Evolutionary conservation across 1,139 yeast genomes (phyloP).

Genomic region (Candida sojae): DNA sequence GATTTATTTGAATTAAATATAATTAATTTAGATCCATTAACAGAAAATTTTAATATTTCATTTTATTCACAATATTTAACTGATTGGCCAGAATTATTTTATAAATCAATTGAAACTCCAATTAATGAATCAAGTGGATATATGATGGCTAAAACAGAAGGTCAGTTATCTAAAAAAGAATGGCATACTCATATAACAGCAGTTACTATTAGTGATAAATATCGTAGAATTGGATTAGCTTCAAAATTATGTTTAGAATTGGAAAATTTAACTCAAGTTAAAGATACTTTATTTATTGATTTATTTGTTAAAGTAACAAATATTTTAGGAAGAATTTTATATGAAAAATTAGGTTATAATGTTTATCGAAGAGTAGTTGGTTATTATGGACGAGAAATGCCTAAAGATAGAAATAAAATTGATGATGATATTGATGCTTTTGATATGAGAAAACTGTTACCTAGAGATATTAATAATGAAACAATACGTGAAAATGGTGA

Average conservation of each 20-base stretch:
- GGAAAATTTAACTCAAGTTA: slow-evolving; percentile 64
- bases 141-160: slow-evolving; percentile 98
- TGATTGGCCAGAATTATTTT: slow-evolving; percentile 87
- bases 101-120: slow-evolving; percentile 59
- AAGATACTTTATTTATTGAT: slow-evolving; percentile 80
- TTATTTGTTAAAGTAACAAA: slow-evolving; percentile 89
- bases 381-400: slow-evolving; percentile 64
- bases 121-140: slow-evolving; percentile 58
- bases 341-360: slow-evolving; percentile 82
- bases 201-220: slow-evolving; percentile 82
- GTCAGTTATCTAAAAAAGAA: slow-evolving; percentile 59
- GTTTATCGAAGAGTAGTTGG: slow-evolving; percentile 89
- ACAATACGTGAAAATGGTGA: slow-evolving; percentile 63
- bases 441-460: slow-evolving; percentile 74
- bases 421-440: slow-evolving; percentile 83
- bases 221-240: slow-evolving; percentile 84
- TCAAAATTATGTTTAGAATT: slow-evolving; percentile 72
- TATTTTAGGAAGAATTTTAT: slow-evolving; percentile 72
- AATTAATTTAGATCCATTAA: slow-evolving; percentile 81
- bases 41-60: slow-evolving; percentile 84
- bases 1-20: slow-evolving; percentile 74
- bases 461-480: slow-evolving; percentile 50
- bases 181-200: slow-evolving; percentile 99
- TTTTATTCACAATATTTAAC: slow-evolving; percentile 84
- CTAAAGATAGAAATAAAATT: slow-evolving; percentile 44